Base-by-base conservation (phyloP, 1,139 yeast species). In the Candida pseudoviswanathii region DNA sequence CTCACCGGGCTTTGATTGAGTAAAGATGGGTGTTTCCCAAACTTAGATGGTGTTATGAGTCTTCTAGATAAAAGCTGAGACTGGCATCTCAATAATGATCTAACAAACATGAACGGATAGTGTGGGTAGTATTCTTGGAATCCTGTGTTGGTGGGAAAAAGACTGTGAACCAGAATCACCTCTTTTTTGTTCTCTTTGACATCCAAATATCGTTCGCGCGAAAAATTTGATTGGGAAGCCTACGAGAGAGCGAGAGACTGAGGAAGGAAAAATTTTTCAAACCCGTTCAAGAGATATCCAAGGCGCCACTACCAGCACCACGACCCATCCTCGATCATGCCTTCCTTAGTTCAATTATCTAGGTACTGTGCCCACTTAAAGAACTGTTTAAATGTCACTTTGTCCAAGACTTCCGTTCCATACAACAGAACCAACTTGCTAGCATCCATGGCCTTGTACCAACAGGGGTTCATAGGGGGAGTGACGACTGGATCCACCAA, bases 341-440 rank as follows among this genome's bases (percentile, higher is more conserved):
- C 91, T 96, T 91, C 97, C 36, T 78, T 92, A 54, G 96, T 88
- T 45, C 86, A 85, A 59, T 77, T 92, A 56, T 96, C 95, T 30
- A 82, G 89, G 70, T 80, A 87, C 50, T 90, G 97, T 65, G 86
- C 96, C 31, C 99, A 94, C 63, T 67, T 94, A 54, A 96, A 90
- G 68, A 94, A 94, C 72, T 90, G 95, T 58, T 80, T 89, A 16
- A 81, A 89, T 64, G 94, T 89, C 42, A 82, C 82, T 62, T 72
- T 85, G 45, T 78, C 95, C 29, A 68, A 86, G 52, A 90, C 98
- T 0, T 81, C 94, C 10, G 81, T 94, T 24, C 97, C 97, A 24
- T 89, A 86, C 73, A 82, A 92, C 27, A 85, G 88, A 61, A 75
- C 90, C 58, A 96, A 92, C 64, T 76, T 95, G 53, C 90, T 88